Evolutionary conservation across 352 stramenopile species (phyloP), one percentile per base, ranked within the genome.

Genomic region (Phytophthora agathidicida): DNA sequence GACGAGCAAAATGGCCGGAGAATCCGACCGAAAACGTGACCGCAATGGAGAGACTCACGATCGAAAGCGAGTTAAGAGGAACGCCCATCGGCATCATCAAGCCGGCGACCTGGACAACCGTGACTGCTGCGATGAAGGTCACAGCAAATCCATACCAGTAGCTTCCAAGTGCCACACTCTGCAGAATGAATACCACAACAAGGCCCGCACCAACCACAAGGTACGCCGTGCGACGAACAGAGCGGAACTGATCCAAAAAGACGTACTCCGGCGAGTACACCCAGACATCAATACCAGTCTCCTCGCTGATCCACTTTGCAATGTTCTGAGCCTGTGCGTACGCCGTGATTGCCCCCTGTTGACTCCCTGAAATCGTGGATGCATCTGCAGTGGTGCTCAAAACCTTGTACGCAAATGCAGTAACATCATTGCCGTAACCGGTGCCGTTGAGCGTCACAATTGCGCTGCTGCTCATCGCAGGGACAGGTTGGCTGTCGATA

Each of bases 11-110:
- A 52, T 94, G 89, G 37, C 83, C 73, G 17, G 75, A 89, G 44
- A 94, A 94, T 30, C 93, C 84, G 20, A 96, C 80, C 3, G 76
- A 86, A 38, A 96, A 73, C 3, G 76, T 85, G 7, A 88, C 60
- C 20, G 79, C 85, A 37, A 90, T 80, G 23, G 93, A 74, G 13
- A 96, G 66, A 63, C 94, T 88, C 30, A 94, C 80, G 22, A 94
- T 79, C 24, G 83, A 89, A 11, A 97, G 73, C 6, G 84, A 86
- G 55, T 96, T 97, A 3, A 97, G 56, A 33, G 82, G 65, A 11
- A 90, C 84, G n/a, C 59, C 69, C 51, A 82, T 70, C 9, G 72
- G 74, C 32, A 72, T 51, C 83, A 90, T 89, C 14, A 88, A 24
- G 17, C 77, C 83, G 58, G 83, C 79, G 33, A 90, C 80, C 38